Base-by-base conservation (phyloP, 2,329 filamentous ascomycete species). In the Botrytis fragariae region DNA sequence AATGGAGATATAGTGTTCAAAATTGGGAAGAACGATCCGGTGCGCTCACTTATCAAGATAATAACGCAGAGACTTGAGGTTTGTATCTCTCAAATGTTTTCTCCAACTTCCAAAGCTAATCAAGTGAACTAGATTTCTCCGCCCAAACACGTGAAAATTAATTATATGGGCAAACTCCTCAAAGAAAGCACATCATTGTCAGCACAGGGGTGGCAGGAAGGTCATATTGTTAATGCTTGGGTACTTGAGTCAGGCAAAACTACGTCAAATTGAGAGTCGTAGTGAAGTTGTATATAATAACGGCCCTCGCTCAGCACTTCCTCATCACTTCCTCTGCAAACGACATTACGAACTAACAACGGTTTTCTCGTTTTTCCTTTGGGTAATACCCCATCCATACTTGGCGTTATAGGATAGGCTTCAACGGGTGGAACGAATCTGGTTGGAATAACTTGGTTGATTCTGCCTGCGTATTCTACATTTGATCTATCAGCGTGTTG, bases 161-260 rank as follows among this genome's bases (percentile, higher is more conserved):
- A 90, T 32, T 97, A 97, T 81, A 87, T 96, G 82, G 95, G 95
- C 77, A 93, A 90, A 80, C 88, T 95, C 69, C 86, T 97, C 63
- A 90, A 90, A 76, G 93, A 95, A 76, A 86, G 86, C 71, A 81
- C 88, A 32, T 86, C 91, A 0, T 84, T 97, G 29, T 82, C 85
- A 62, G 86, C 87, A 4, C 92, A 96, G 77, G 92, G 92, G 67
- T 97, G 93, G 92, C 88, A 90, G 78, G 86, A 88, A 74, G 92
- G 90, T 51, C 88, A 96, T 79, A 85, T 96, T 48, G 83, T 97
- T 72, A 96, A 95, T 80, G 94, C 91, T 42, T 73, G 65, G 64
- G 44, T 73, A 29, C 57, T 70, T 32, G 71, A 60, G 29, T 72
- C 71, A 7, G 16, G 16, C 10, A 29, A 39, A 57, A 57, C 20